A percentile compares a stretch with the other conserved stretches of the same genome.
Conservation (phyloP, 2,329 filamentous ascomycete species). For the Epichloe hybrida region DNA sequence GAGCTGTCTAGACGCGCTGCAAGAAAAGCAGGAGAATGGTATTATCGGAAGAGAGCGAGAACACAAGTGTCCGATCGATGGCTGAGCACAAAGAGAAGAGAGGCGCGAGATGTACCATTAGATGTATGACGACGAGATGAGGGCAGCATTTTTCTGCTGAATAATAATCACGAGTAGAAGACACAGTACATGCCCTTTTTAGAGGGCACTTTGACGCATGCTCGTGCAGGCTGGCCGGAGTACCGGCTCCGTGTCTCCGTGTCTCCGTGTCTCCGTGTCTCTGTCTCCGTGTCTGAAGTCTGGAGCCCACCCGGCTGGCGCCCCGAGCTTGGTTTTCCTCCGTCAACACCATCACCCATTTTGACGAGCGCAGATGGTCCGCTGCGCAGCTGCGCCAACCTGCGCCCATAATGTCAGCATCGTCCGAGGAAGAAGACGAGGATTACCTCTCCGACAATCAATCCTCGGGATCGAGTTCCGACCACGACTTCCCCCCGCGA, state of each 20-base stretch:
- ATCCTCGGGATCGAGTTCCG: constrained; percentile 12
- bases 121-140: constrained; percentile 1
- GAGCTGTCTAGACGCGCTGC: constrained; percentile 52
- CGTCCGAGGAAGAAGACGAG: constrained; percentile 24
- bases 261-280: no score
- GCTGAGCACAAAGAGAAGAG: constrained; percentile 19
- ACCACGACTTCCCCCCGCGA: constrained; percentile 26
- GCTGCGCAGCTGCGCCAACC: not conserved
- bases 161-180: no score
- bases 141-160: not conserved
- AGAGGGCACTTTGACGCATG: no score
- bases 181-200: no score
- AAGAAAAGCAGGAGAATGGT: constrained; percentile 36
- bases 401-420: constrained; percentile 16
- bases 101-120: constrained; percentile 3
- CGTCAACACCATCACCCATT: not conserved
- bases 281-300: no score
- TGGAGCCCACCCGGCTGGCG: no score
- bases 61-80: constrained; percentile 45
- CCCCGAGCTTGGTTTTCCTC: not conserved
- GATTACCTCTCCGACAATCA: constrained; percentile 22
- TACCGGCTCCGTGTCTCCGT: no score
- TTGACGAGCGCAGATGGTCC: not conserved
- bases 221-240: no score
- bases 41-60: constrained; percentile 33